These are phyloP conservation scores for Xylaria sp. DNA, from an alignment of 2,329 filamentous ascomycete genomes.

Conservation along the genomic window DNA sequence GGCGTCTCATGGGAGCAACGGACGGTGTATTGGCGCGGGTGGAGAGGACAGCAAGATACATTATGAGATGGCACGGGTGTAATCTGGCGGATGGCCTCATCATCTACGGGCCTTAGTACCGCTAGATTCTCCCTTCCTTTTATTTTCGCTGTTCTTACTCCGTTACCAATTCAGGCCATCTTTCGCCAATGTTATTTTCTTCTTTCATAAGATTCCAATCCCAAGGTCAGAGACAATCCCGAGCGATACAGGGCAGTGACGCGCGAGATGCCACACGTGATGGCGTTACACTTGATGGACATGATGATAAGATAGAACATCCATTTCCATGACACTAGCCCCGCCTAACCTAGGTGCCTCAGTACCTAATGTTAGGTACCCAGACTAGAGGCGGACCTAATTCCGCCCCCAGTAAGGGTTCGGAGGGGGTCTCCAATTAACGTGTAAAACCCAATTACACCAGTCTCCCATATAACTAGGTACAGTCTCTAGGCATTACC, in stretches of 20 bases:
- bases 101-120: neutral
- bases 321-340: neutral
- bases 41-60: slow-evolving; percentile 5
- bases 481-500: neutral
- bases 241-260: no score
- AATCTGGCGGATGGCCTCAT: neutral
- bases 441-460: neutral
- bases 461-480: no score
- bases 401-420: slow-evolving; percentile 32
- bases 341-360: neutral
- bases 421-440: slow-evolving; percentile 17
- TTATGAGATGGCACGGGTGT: slow-evolving; percentile 30
- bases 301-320: neutral
- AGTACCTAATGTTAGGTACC: neutral
- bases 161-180: slow-evolving; percentile 3
- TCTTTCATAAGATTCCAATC: neutral
- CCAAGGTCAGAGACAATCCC: no score
- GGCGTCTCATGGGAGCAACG: slow-evolving; percentile 16
- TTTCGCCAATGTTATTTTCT: neutral
- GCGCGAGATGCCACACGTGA: neutral
- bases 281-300: neutral
- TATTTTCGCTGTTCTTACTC: neutral
- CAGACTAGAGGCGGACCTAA: slow-evolving; percentile 32
- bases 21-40: slow-evolving; percentile 16
- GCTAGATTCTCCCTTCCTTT: no score